These are phyloP conservation scores for Hyaloperonospora arabidopsidis DNA, from an alignment of 352 stramenopile species.

Conservation along the genomic window DNA sequence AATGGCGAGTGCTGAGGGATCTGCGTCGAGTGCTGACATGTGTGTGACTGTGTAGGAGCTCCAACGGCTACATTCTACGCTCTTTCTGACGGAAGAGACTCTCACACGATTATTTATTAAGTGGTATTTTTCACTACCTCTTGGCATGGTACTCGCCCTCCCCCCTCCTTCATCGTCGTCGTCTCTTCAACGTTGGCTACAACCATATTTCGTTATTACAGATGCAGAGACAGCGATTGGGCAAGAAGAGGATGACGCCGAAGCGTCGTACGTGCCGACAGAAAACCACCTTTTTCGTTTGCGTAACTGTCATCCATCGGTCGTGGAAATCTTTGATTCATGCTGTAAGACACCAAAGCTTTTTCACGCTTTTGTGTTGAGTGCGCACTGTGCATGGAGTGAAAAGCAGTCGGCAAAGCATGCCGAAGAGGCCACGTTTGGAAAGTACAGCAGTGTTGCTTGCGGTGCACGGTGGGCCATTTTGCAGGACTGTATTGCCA, in stretches of 20 bases:
- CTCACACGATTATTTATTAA: conserved; percentile 62
- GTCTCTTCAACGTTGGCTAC: conserved; percentile 68
- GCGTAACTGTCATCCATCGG: conserved; percentile 26
- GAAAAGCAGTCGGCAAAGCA: conserved; percentile 59
- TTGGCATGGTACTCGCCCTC: conserved; percentile 48
- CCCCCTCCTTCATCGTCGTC: conserved; percentile 58
- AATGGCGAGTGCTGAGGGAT: background rate
- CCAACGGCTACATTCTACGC: conserved; percentile 43
- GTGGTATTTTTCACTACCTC: conserved; percentile 76
- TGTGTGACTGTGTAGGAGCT: conserved; percentile 38
- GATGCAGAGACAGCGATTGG: conserved; percentile 32
- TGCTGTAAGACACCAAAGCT: conserved; percentile 56
- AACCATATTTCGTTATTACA: conserved; percentile 42
- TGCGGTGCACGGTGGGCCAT: conserved; percentile 60
- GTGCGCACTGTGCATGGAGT: conserved; percentile 55
- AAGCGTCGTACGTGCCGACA: conserved; percentile 20
- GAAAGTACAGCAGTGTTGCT: conserved; percentile 49
- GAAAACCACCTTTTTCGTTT: conserved; percentile 31
- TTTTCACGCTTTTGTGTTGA: conserved; percentile 67
- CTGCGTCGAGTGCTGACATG: conserved; percentile 6
- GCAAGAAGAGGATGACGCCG: conserved; percentile 23
- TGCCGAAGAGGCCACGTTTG: conserved; percentile 65
- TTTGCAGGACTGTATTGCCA: conserved; percentile 63
- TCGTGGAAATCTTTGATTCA: conserved; percentile 45
- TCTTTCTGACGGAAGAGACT: conserved; percentile 50